Base-by-base conservation (phyloP, 257 asterid genomes). In the Scutellaria baicalensis region DNA sequence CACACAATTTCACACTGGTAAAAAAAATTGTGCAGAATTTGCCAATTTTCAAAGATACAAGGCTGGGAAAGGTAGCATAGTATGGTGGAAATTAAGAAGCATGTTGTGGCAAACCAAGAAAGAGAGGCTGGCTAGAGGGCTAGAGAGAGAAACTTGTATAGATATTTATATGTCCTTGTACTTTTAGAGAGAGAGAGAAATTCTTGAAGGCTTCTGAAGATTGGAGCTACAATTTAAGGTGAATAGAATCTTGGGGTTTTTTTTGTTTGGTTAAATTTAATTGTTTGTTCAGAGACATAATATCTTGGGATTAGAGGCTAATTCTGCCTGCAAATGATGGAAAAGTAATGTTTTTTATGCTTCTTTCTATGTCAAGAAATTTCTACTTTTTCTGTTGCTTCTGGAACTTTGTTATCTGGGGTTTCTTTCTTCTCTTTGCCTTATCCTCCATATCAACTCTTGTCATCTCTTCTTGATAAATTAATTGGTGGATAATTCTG, bases 151-250 rank as follows among this genome's bases (percentile, higher is more conserved):
- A 23, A 50, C 11, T 38, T 54, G 0, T 35, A 0, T 40, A 21
- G 47, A 27, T 9, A 56, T 52, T 66, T 56, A 48, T 40, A 64
- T 40, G 54, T 44, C 21, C 69, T 14, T 43, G 13, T 61, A 3
- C 20, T 11, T 72, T 7, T 59, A 63, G 17, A 62, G 45, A 70
- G 73, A 65, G 69, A 73, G 79, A 77, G 82, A 77, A 45, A 72
- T 91, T 78, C 80, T 75, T 48, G 65, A 77, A 75, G 82, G 77
- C 23, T 69, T 75, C 86, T 83, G 84, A 70, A 75, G 81, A 63
- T 44, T 71, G 82, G 75, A 77, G 76, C 71, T 49, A 61, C 58
- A 77, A 39, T 66, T 71, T 20, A 83, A 86, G 89, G 93, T 90
- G 64, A 64, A 36, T 48, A 73, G 39, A 51, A 72, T 69, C 38